Evolutionary conservation across 768 basidiomycete species (phyloP), one percentile per base, ranked within the genome.

Genomic region (Phylloporus sp.): DNA sequence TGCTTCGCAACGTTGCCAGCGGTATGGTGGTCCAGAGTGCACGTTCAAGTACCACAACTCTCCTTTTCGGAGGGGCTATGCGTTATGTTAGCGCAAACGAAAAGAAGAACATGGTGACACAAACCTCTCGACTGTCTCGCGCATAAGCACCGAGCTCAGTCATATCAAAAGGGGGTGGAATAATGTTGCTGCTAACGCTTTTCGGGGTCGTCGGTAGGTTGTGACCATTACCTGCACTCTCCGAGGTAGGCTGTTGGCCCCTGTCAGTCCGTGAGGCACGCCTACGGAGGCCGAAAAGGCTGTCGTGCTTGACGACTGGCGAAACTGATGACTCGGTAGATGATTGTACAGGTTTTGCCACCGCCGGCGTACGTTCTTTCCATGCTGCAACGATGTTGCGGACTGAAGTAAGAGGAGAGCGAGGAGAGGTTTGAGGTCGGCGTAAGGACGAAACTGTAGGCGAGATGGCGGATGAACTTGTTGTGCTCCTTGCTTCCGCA

Each of bases 31-130:
- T 5, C 80, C 64, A 0, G 87, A 85, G 61, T 97, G 94, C 0
- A 95, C 94, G 50, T 97, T 95, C 48, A 97, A 80, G 64, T 93
- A 97, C 86, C 91, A 95, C 1, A 97, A 71, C 13, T 84, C 73
- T 13, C 94, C 94, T 35, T 91, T 87, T 51, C 90, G 85, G 12
- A 91, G 73, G 5, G 93, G 92, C 94, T 95, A 62, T n/a, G 39
- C 22, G 20, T 23, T 1, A 18, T 15, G 28, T 70, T 28, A 65
- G 59, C 20, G 28, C 27, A 1, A 16, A 54, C 22, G 6, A 47
- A 44, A 45, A 4, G 6, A 34, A 51, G 18, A 11, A 40, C 15
- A 5, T 1, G 10, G 16, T 10, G 38, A 11, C 2, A 6, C 75
- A 59, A 51, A 80, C 79, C 66, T 80, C 78, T 44, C 73, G 70